Conservation (phyloP, 768 basidiomycete species). For the Agaricus sinodeliciosus region DNA sequence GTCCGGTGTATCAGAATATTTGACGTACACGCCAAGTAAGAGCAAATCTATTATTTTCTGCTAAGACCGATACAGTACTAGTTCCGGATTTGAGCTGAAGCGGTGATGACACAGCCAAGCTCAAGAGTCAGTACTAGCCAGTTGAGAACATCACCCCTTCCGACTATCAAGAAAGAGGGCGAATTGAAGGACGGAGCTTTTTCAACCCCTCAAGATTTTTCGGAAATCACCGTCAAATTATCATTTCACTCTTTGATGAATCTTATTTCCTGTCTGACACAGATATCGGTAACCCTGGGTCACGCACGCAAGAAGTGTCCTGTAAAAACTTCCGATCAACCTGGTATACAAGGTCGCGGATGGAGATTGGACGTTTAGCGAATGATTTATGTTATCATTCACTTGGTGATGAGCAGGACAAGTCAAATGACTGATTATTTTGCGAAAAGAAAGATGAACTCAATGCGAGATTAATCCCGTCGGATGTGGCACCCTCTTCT, state of each 20-base stretch:
- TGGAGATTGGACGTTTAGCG: background rate
- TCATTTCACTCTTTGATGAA: background rate
- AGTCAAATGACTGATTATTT: background rate
- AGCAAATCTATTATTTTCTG: too few species aligned
- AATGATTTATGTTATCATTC: background rate
- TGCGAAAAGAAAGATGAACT: background rate
- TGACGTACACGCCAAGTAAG: too few species aligned
- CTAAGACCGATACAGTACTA: too few species aligned
- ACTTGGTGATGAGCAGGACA: background rate
- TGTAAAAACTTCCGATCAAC: conserved; percentile 5
- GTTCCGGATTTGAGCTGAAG: too few species aligned
- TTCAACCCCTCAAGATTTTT: background rate
- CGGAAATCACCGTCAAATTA: background rate
- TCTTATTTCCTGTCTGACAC: background rate
- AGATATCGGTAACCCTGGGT: background rate
- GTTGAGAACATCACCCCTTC: too few species aligned
- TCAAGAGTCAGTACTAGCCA: too few species aligned
- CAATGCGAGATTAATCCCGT: background rate
- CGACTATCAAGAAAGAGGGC: too few species aligned
- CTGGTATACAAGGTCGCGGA: background rate
- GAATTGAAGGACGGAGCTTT: background rate
- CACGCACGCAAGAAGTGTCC: background rate
- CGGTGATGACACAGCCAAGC: too few species aligned
- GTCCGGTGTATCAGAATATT: background rate
- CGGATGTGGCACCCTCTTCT: conserved; percentile 3